Conservation (phyloP, 305 asterid species). For the Fraxinus platypoda region DNA sequence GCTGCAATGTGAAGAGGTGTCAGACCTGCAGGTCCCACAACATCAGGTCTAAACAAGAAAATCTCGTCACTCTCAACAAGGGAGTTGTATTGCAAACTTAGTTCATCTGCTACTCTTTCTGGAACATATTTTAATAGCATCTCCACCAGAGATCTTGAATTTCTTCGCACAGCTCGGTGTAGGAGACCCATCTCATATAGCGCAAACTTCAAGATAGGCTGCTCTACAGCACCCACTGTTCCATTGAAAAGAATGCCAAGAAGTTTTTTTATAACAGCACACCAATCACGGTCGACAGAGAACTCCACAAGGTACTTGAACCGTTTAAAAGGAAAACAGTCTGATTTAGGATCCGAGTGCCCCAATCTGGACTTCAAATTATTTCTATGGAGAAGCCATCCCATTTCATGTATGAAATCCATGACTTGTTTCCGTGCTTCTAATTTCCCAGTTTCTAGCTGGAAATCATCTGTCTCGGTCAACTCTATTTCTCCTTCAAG, state of each 20-base stretch:
- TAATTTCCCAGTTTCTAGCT: constrained; percentile 30
- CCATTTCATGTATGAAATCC: constrained; percentile 74
- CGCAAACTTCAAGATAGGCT: constrained; percentile 46
- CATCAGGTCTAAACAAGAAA: constrained; percentile 65
- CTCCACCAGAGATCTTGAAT: constrained; percentile 62
- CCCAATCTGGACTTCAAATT: constrained; percentile 41
- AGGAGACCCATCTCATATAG: constrained; percentile 61
- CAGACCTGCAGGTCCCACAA: constrained; percentile 64
- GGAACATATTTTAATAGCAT: constrained; percentile 62
- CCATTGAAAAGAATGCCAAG: constrained; percentile 56
- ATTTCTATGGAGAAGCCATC: constrained; percentile 69
- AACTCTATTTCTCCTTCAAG: constrained; percentile 65
- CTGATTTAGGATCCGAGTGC: constrained; percentile 33
- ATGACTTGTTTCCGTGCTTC: constrained; percentile 43
- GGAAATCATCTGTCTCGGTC: constrained; percentile 33
- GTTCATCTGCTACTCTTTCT: constrained; percentile 43
- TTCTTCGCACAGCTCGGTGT: constrained; percentile 72
- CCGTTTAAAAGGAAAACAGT: constrained; percentile 49
- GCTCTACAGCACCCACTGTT: constrained; percentile 42
- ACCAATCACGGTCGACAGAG: constrained; percentile 66
- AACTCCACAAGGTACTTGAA: constrained; percentile 66
- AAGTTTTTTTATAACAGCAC: constrained; percentile 59
- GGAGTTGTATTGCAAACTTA: constrained; percentile 39
- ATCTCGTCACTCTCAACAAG: constrained; percentile 28
- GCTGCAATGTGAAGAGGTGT: constrained; percentile 89